phyloP scores from a whole-genome alignment of 2,329 filamentous ascomycete genomes.

The Epichloe amarillans region DNA sequence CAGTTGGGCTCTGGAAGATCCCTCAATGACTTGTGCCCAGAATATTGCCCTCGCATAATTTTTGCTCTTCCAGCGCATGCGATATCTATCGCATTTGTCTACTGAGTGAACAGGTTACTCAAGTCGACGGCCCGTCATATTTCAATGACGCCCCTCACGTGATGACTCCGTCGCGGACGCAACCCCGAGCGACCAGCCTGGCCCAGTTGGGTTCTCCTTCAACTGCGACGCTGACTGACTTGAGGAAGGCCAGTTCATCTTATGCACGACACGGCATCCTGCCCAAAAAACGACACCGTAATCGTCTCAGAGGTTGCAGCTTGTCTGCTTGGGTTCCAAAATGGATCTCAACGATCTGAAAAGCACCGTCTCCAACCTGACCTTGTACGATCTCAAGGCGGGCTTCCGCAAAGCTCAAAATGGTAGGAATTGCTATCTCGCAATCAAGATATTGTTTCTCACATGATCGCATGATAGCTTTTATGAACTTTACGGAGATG shows the following conservation, averaged over 20 bases:
- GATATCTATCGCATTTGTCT: too few species aligned
- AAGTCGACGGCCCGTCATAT: background rate
- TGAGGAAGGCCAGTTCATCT: background rate
- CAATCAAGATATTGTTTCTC: background rate
- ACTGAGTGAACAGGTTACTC: background rate
- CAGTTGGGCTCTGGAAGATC: too few species aligned
- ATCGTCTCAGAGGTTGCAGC: background rate
- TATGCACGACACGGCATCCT: background rate
- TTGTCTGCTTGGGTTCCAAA: constrained; percentile 15
- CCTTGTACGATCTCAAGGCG: constrained; percentile 89
- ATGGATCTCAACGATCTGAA: constrained; percentile 84
- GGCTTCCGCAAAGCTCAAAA: constrained; percentile 92
- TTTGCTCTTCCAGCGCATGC: too few species aligned
- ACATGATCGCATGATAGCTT: constrained; percentile 44
- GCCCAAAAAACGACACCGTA: background rate
- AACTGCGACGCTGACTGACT: background rate
- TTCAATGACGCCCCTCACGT: constrained; percentile 1
- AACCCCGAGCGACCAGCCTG: constrained; percentile 1
- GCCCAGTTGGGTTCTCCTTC: background rate
- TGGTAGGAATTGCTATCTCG: constrained; percentile 42
- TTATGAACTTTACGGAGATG: constrained; percentile 98
- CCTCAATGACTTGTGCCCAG: too few species aligned
- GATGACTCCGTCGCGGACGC: background rate
- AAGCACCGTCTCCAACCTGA: constrained; percentile 80
- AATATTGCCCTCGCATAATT: too few species aligned